Conservation (phyloP, 768 basidiomycete genomes). For the Mycena filopes region DNA sequence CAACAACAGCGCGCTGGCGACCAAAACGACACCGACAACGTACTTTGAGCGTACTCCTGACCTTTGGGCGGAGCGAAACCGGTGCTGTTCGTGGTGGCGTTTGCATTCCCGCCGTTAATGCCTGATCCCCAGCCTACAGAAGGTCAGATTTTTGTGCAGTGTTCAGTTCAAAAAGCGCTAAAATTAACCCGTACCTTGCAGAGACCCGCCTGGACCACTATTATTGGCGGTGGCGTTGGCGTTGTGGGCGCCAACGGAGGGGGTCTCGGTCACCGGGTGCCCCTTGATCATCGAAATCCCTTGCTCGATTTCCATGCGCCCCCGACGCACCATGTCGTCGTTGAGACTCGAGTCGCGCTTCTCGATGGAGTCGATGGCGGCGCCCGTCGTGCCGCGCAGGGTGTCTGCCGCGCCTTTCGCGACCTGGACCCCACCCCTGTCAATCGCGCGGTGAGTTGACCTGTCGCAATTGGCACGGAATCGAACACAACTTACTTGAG, state of each 20-base stretch:
- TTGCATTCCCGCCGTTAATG: constrained; percentile 28
- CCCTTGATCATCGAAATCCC: constrained; percentile 47
- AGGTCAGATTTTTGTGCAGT: background rate
- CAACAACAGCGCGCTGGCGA: background rate
- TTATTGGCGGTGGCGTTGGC: background rate
- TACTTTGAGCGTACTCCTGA: constrained; percentile 29
- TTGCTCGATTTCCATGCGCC: constrained; percentile 51
- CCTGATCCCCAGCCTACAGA: constrained; percentile 28
- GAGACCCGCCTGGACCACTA: constrained; percentile 14
- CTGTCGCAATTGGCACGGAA: constrained; percentile 40
- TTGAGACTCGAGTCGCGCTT: constrained; percentile 42
- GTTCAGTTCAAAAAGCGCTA: background rate
- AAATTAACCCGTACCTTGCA: constrained; percentile 17
- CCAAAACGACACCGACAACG: background rate
- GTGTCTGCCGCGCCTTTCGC: constrained; percentile 55
- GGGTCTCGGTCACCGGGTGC: background rate
- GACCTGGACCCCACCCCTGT: constrained; percentile 15
- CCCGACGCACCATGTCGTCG: constrained; percentile 48
- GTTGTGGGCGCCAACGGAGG: background rate
- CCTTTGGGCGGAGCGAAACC: constrained; percentile 27
- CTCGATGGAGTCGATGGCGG: constrained; percentile 49
- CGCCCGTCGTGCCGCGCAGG: constrained; percentile 54
- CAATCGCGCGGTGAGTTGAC: constrained; percentile 3
- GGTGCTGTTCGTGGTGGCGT: constrained; percentile 21
- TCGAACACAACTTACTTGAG: constrained; percentile 14